Evolutionary conservation across 257 asterid genomes (phyloP), one percentile per base, ranked within the genome.

Genomic region (Solanum ahanhuiri): DNA sequence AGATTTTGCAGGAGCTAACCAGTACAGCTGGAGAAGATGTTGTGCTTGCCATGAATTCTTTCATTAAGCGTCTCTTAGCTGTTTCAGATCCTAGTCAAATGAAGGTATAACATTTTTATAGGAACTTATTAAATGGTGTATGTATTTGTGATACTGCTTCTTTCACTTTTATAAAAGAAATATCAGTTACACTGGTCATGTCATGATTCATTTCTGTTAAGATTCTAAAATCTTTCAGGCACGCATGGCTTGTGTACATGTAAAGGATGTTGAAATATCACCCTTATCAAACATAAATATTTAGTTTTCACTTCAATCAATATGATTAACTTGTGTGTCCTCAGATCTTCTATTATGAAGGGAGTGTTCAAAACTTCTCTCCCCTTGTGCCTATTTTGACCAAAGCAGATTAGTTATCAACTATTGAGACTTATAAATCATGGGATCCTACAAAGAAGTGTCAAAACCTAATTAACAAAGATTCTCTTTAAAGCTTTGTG

Each of bases 11-110:
- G 99, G 99, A 97, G 90, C 92, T 97, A 87, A 95, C 98, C 64
- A 95, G 96, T 90, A 95, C 88, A 45, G 98, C 98, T 33, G 99
- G 98, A 58, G 99, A 95, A 90, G 98, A 97, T 90, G 99, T 92
- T 81, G 94, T 94, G 71, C 87, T 93, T 87, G 98, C 99, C 30
- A 97, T 97, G 98, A 94, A 97, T 88, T 89, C 99, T 72, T 97
- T 97, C 93, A 93, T 97, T 88, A 95, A 94, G 88, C 98, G 99
- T 84, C 94, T 97, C 31, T 86, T 97, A 92, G 96, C 96, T 35
- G 94, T 94, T 87, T 90, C 98, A 25, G 99, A 96, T 91, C 98
- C 98, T 76, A 91, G 86, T 91, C 97, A 91, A 89, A 97, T 97
- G 98, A 97, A 95, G 98, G 99, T 97, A 91, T 71, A 20, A 30